Evolutionary conservation across 306 rosid species (phyloP).

Genomic region (Arachis hypogaea): DNA sequence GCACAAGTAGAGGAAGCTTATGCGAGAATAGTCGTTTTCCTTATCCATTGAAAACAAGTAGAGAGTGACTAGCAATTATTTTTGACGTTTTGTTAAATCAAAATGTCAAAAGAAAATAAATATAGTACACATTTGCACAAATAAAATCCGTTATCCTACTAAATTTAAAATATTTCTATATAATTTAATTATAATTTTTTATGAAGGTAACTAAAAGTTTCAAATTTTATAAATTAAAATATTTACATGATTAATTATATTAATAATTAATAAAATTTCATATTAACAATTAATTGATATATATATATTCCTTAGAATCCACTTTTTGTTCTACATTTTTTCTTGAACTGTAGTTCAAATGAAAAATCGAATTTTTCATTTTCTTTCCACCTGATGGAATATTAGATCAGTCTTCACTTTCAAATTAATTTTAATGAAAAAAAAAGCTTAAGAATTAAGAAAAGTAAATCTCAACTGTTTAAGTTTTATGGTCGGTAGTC

Average conservation of each 20-base stretch:
- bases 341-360: not conserved
- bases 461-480: not conserved
- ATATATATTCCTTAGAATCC: no score
- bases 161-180: not conserved
- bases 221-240: no score
- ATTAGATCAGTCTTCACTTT: not conserved
- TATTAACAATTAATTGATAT: not conserved
- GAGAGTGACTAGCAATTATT: no score
- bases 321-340: not conserved
- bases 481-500: not conserved
- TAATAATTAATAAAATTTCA: no score
- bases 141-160: no score
- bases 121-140: no score
- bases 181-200: no score
- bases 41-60: not conserved
- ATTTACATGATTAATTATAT: not conserved
- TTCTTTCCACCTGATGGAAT: not conserved
- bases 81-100: no score
- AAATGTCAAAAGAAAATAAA: no score
- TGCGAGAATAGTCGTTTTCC: not conserved
- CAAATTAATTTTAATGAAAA: not conserved
- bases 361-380: not conserved
- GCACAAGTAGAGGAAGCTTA: not conserved
- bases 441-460: not conserved
- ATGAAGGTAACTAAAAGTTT: no score